Conservation (phyloP, 805 yeast genomes). For the Candida glaebosa region DNA sequence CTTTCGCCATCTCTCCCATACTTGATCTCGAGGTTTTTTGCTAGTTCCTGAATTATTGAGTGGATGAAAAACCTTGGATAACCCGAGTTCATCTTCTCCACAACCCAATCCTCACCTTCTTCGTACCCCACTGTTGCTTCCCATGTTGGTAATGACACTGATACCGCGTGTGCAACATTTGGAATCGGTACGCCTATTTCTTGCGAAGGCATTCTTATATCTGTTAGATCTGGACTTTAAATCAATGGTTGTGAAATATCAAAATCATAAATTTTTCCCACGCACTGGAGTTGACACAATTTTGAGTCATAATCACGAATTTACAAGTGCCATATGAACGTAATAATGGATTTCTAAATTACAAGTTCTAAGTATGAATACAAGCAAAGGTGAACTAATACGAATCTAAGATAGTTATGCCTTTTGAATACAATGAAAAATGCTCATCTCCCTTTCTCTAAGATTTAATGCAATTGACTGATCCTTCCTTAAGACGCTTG, state of each 20-base stretch:
- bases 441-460: slow-evolving; percentile 15
- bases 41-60: slow-evolving; percentile 54
- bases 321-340: too few species aligned
- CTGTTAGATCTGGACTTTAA: too few species aligned
- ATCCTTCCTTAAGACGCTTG: slow-evolving; percentile 60
- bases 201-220: slow-evolving; percentile 28
- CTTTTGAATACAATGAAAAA: neutral
- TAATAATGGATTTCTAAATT: neutral
- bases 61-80: slow-evolving; percentile 86
- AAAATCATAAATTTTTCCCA: too few species aligned
- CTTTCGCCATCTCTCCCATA: slow-evolving; percentile 81
- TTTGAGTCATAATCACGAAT: neutral
- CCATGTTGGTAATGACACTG: slow-evolving; percentile 96
- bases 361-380: neutral
- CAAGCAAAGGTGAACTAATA: neutral
- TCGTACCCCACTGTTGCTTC: slow-evolving; percentile 89
- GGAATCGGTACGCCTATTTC: slow-evolving; percentile 84
- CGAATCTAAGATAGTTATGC: neutral
- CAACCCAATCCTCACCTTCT: slow-evolving; percentile 82
- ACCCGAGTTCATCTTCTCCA: slow-evolving; percentile 74
- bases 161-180: slow-evolving; percentile 87
- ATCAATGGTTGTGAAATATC: too few species aligned
- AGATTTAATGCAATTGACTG: slow-evolving; percentile 71
- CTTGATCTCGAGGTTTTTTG: slow-evolving; percentile 51
- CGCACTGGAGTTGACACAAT: too few species aligned